Evolutionary conservation across 2,329 filamentous ascomycete genomes (phyloP).

Genomic region (Aspergillus flavus): DNA sequence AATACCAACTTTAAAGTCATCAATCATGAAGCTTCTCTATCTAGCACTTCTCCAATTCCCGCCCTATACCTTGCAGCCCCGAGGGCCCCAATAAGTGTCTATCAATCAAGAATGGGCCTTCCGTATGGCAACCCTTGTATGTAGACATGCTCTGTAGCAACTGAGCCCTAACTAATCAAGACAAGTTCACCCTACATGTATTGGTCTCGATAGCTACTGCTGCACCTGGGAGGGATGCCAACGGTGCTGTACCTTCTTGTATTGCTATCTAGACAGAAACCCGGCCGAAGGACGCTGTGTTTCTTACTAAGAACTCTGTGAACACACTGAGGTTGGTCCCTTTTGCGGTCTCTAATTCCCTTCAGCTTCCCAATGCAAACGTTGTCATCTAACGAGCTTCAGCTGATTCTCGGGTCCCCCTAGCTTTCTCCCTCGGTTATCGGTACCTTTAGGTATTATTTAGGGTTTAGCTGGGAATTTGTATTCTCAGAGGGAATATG

Average conservation of each 20-base stretch:
- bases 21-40: not conserved
- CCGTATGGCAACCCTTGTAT: not conserved
- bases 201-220: not conserved
- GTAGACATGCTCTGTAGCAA: not conserved
- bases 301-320: not conserved
- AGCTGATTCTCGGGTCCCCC: not conserved
- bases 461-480: too few relatives aligned
- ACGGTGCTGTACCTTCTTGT: not conserved
- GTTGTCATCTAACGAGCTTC: not conserved
- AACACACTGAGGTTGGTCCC: not conserved
- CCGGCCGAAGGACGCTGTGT: not conserved
- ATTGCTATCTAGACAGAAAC: not conserved
- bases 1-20: not conserved
- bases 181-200: not conserved
- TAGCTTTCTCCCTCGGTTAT: not conserved
- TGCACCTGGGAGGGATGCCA: not conserved
- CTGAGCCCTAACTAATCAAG: not conserved
- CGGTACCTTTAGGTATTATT: too few relatives aligned
- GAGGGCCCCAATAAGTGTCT: not conserved
- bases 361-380: too few relatives aligned
- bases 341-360: not conserved
- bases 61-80: not conserved
- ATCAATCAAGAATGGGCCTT: not conserved
- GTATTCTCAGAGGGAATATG: too few relatives aligned
- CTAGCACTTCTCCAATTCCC: not conserved